Evolutionary conservation across 2,329 filamentous ascomycete genomes (phyloP).

Genomic region (Fusarium tjaetaba): DNA sequence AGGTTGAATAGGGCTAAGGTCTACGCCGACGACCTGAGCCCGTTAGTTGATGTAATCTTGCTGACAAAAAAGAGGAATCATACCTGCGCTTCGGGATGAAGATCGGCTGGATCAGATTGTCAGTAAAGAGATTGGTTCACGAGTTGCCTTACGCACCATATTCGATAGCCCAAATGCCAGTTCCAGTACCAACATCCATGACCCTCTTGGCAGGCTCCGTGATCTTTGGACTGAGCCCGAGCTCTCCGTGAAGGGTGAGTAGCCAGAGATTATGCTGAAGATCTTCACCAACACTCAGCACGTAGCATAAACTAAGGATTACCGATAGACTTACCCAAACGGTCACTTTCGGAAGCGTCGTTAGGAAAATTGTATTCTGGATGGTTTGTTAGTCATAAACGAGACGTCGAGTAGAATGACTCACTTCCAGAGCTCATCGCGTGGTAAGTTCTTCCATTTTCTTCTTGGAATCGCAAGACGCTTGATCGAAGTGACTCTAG

Average conservation of each 20-base stretch:
- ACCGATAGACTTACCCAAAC: not conserved
- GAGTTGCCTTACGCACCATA: not conserved
- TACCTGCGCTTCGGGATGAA: constrained; percentile 5
- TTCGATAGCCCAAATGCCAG: constrained; percentile 11
- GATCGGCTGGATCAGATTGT: not conserved
- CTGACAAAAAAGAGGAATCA: fast-evolving
- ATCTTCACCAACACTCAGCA: not conserved
- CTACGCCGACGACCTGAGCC: not conserved
- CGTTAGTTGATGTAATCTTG: not conserved
- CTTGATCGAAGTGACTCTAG: constrained; percentile 12
- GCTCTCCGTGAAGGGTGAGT: constrained; percentile 1
- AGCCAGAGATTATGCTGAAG: constrained; percentile 17
- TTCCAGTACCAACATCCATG: constrained; percentile 9
- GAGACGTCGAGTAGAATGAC: not conserved
- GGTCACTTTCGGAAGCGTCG: constrained; percentile 5
- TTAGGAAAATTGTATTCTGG: constrained; percentile 6
- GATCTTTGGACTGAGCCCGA: not conserved
- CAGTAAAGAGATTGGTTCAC: fast-evolving
- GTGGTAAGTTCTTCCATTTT: constrained; percentile 10
- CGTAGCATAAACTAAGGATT: fast-evolving
- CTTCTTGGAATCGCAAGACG: not conserved
- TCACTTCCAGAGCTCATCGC: constrained; percentile 7
- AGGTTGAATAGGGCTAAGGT: constrained; percentile 7
- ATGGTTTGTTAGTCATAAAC: fast-evolving
- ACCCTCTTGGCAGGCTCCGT: not conserved